A percentile compares a stretch with the other conserved stretches of the same genome.
phyloP scores from a whole-genome alignment of 2,329 filamentous ascomycete genomes.

The Xylaria sp. region DNA sequence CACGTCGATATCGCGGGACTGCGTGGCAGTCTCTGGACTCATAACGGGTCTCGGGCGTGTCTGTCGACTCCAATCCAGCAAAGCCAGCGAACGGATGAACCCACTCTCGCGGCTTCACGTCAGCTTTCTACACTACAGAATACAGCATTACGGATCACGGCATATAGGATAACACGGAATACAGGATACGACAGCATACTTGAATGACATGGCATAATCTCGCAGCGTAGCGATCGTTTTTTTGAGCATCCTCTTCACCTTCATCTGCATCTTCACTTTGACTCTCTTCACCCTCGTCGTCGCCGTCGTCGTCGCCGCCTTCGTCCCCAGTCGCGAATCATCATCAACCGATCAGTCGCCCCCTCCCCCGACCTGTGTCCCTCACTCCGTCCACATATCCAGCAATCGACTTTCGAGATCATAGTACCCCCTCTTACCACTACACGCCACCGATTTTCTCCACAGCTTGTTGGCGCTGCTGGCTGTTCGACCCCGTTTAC shows the following conservation, averaged over 20 bases:
- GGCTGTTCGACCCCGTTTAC: background rate
- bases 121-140: background rate
- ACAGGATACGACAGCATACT: constrained; percentile 1
- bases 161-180: background rate
- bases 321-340: too few relatives aligned
- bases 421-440: background rate
- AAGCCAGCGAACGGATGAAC: background rate
- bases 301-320: background rate
- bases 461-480: background rate
- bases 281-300: background rate
- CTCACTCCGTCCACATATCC: constrained; percentile 9
- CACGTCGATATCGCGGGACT: background rate
- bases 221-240: constrained; percentile 19
- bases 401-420: background rate
- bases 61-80: background rate
- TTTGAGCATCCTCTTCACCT: background rate
- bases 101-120: background rate
- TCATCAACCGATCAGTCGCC: background rate
- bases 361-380: background rate
- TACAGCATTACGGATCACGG: background rate
- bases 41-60: background rate
- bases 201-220: constrained; percentile 27
- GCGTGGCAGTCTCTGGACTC: constrained; percentile 10
- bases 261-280: background rate
- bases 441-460: background rate